Evolutionary conservation across 441 rosid species (phyloP).

Genomic region (Pelargonium fulgidum): DNA sequence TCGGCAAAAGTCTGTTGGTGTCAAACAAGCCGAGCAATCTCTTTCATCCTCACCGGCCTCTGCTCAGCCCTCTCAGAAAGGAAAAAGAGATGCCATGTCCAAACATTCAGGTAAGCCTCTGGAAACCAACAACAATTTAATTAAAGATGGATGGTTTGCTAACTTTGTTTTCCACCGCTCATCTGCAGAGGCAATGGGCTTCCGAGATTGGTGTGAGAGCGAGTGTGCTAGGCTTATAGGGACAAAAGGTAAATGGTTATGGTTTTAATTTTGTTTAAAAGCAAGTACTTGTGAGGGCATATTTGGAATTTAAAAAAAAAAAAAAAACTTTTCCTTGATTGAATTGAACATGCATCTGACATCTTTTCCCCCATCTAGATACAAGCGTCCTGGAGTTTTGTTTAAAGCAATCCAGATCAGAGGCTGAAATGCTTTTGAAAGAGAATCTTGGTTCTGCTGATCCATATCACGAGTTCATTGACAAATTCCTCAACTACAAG

Average conservation of each 20-base stretch:
- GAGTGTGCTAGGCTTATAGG: conserved; percentile 88
- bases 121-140: not conserved
- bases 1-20: conserved; percentile 61
- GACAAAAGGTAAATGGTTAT: conserved; percentile 48
- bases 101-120: conserved; percentile 60
- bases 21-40: conserved; percentile 40
- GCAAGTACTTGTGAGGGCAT: not conserved
- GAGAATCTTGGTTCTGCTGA: conserved; percentile 81
- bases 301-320: not conserved
- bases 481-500: conserved; percentile 78
- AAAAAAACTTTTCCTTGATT: not conserved
- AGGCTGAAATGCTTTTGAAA: conserved; percentile 72
- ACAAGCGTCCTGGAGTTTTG: conserved; percentile 88
- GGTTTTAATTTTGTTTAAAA: not conserved
- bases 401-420: conserved; percentile 86
- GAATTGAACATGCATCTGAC: conserved; percentile 1
- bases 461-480: conserved; percentile 78
- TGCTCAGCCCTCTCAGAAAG: conserved; percentile 46
- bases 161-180: conserved; percentile 16
- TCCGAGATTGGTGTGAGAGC: conserved; percentile 87
- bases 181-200: conserved; percentile 84
- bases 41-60: conserved; percentile 54
- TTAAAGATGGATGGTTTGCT: conserved; percentile 5
- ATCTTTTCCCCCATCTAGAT: conserved; percentile 33
- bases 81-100: conserved; percentile 48